Evolutionary conservation across 345 rosid species (phyloP).

Genomic region (Pistacia vera): DNA sequence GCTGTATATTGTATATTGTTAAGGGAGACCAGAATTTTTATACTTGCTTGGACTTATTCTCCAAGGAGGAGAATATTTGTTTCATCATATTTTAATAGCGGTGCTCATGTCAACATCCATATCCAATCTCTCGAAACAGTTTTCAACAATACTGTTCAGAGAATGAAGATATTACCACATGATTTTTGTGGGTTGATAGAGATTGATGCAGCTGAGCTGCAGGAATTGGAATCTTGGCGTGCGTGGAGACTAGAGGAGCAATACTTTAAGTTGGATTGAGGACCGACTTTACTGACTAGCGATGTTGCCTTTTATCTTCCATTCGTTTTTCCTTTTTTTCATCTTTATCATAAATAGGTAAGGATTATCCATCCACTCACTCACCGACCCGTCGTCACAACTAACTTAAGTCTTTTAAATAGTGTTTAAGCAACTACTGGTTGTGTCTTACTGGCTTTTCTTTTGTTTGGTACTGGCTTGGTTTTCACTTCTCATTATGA

Average conservation of each 20-base stretch:
- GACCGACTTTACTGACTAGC: background rate
- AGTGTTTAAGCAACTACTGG: background rate
- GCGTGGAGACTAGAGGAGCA: background rate
- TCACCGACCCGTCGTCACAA: background rate
- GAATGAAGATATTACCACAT: background rate
- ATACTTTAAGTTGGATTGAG: background rate
- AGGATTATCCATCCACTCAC: background rate
- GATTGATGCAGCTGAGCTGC: background rate
- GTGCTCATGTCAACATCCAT: background rate
- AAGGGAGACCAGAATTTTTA: background rate
- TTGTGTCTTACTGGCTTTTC: no score
- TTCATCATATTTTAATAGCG: background rate
- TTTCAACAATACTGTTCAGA: background rate
- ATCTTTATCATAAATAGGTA: background rate
- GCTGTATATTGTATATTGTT: background rate
- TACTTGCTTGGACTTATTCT: background rate
- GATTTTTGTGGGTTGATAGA: background rate
- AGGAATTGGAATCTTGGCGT: background rate
- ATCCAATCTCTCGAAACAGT: background rate
- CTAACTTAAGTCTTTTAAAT: background rate
- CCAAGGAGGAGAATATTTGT: background rate
- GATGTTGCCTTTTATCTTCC: slow-evolving; percentile 6
- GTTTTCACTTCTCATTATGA: no score
- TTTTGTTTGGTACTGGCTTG: no score
- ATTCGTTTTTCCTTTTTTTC: background rate